Conservation (phyloP, 352 stramenopile genomes). For the Pythium folliculosum region DNA sequence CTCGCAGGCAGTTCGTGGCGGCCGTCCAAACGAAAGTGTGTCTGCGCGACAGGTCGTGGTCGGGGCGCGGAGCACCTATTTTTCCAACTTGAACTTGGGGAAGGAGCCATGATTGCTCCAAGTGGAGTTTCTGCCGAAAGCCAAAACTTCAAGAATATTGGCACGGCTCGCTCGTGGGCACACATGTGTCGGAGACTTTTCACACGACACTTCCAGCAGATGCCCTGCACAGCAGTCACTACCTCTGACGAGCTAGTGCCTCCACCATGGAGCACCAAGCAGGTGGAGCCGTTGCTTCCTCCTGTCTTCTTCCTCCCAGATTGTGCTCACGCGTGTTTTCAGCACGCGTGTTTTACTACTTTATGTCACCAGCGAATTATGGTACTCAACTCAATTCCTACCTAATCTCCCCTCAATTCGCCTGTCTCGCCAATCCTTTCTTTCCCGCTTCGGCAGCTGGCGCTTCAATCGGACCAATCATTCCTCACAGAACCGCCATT, state of each 20-base stretch:
- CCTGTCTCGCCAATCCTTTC: conserved; percentile 5
- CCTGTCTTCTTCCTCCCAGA: background rate
- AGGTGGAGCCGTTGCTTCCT: background rate
- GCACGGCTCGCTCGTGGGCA: background rate
- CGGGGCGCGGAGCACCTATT: conserved; percentile 9
- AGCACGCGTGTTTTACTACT: conserved; percentile 1
- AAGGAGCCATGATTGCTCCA: conserved; percentile 27
- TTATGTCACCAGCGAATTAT: conserved; percentile 5
- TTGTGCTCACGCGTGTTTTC: conserved; percentile 1
- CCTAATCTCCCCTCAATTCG: background rate
- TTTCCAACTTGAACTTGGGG: conserved; percentile 31
- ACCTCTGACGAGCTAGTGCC: background rate
- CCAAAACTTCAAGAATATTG: conserved; percentile 15
- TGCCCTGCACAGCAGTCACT: background rate
- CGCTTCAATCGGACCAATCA: conserved; percentile 15
- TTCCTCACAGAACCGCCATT: background rate
- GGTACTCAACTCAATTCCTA: background rate
- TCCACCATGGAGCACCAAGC: background rate
- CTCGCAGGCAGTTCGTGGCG: conserved; percentile 3
- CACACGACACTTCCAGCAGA: background rate
- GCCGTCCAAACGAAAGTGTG: background rate
- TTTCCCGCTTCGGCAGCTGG: conserved; percentile 11
- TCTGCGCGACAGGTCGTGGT: conserved; percentile 5
- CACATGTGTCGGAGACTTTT: background rate
- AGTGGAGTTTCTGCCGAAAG: conserved; percentile 1